phyloP scores from a whole-genome alignment of 352 stramenopile species.

The Phytophthora foliorum region DNA sequence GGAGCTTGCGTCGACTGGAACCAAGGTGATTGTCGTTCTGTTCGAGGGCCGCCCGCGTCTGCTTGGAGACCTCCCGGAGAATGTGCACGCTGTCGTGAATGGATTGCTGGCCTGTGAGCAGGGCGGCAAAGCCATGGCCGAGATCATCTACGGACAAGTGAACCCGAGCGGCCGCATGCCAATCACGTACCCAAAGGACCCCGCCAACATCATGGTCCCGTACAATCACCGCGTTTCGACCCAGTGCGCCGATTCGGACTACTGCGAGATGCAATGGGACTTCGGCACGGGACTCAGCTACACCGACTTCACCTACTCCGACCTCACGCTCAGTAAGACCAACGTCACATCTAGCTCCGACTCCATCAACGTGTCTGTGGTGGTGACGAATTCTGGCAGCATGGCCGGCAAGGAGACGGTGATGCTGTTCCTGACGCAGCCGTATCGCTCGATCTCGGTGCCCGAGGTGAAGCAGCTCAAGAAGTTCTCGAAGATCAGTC shows the following conservation, averaged over 20 bases:
- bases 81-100: conserved; percentile 75
- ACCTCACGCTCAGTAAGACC: conserved; percentile 65
- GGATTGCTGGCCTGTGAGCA: conserved; percentile 73
- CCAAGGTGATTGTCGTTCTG: conserved; percentile 80
- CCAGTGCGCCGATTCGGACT: conserved; percentile 40
- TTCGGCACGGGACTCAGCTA: conserved; percentile 79
- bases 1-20: conserved; percentile 59
- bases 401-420: conserved; percentile 69
- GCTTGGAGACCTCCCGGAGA: conserved; percentile 54
- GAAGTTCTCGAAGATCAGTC: conserved; percentile 77
- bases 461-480: conserved; percentile 84
- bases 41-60: conserved; percentile 79
- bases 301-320: conserved; percentile 64
- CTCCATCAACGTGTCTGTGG: conserved; percentile 55
- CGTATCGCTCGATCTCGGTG: conserved; percentile 61
- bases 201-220: conserved; percentile 56
- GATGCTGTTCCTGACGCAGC: conserved; percentile 79
- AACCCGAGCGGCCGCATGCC: conserved; percentile 84
- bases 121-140: conserved; percentile 79
- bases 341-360: conserved; percentile 47
- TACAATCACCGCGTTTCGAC: conserved; percentile 75
- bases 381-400: conserved; percentile 70
- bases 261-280: conserved; percentile 68
- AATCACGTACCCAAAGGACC: conserved; percentile 81
- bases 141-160: conserved; percentile 79